phyloP scores from a whole-genome alignment of 495 filamentous ascomycete species.

The Aspergillus saccharolyticus region DNA sequence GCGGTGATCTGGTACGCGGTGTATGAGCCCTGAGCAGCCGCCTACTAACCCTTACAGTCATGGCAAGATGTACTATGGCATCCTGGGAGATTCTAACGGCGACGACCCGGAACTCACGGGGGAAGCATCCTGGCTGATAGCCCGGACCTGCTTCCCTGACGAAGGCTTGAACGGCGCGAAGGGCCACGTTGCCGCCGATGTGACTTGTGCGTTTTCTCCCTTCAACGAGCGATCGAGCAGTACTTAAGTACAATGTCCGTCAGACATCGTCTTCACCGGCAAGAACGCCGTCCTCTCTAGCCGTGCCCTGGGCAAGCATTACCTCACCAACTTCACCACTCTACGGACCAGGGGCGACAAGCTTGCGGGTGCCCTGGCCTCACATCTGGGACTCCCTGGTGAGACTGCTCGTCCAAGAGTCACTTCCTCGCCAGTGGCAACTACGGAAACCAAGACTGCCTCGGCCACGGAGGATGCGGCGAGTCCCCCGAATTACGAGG shows the following conservation, averaged over 20 bases:
- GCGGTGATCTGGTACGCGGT: constrained; percentile 34
- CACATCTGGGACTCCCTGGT: constrained; percentile 15
- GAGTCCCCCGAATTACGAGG: neutral
- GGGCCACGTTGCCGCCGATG: constrained; percentile 28
- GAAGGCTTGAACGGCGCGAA: constrained; percentile 30
- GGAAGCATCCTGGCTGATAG: constrained; percentile 39
- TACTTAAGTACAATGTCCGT: constrained; percentile 4
- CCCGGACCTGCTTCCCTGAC: constrained; percentile 34
- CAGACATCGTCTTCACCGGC: constrained; percentile 35
- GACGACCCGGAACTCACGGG: constrained; percentile 33
- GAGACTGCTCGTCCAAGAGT: neutral
- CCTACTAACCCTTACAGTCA: constrained; percentile 13
- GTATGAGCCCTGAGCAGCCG: neutral
- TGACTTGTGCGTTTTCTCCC: constrained; percentile 27
- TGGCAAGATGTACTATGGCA: constrained; percentile 39
- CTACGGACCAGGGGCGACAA: constrained; percentile 32
- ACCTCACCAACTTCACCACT: constrained; percentile 33
- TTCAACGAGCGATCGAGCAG: neutral
- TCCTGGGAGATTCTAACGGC: constrained; percentile 34
- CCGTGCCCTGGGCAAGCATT: constrained; percentile 29
- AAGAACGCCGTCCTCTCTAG: constrained; percentile 25
- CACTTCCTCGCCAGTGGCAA: neutral
- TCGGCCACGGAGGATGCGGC: constrained; percentile 3
- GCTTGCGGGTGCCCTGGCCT: constrained; percentile 32
- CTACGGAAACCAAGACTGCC: constrained; percentile 3